Evolutionary conservation across 306 rosid species (phyloP).

Genomic region (Fragaria ananassa): DNA sequence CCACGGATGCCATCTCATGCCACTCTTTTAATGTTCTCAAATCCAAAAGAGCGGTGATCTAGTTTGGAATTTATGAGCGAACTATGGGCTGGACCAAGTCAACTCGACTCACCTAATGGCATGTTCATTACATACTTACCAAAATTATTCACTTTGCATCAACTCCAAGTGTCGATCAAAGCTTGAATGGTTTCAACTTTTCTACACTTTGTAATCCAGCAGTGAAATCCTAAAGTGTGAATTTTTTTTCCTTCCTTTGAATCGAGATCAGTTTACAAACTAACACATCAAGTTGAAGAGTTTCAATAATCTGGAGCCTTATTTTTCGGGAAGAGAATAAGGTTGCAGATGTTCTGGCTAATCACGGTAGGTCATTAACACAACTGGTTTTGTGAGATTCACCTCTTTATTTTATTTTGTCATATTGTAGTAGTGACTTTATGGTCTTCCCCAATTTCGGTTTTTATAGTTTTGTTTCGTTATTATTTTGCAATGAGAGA

Average conservation of each 20-base stretch:
- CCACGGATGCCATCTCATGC: conserved; percentile 11
- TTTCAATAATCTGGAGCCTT: no score
- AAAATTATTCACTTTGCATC: background rate
- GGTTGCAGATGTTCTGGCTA: no score
- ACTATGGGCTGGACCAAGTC: background rate
- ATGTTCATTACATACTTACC: background rate
- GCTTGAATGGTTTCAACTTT: background rate
- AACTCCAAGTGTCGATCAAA: background rate
- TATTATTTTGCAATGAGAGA: no score
- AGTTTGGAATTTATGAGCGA: background rate
- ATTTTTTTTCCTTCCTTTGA: background rate
- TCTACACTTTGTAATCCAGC: background rate
- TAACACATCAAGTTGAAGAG: no score
- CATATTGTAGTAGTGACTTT: no score
- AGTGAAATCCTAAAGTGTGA: background rate
- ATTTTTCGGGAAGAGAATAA: no score
- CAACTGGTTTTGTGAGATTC: no score
- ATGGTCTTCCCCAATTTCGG: no score
- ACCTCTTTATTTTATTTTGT: no score
- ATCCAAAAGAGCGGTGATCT: conserved; percentile 2
- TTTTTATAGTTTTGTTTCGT: no score
- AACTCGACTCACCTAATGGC: background rate
- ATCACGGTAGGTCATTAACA: no score
- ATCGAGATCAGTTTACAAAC: no score
- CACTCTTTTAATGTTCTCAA: background rate